A percentile compares a stretch with the other conserved stretches of the same genome.
phyloP scores from a whole-genome alignment of 768 basidiomycete species.

The Leccinellum rugosiceps region DNA sequence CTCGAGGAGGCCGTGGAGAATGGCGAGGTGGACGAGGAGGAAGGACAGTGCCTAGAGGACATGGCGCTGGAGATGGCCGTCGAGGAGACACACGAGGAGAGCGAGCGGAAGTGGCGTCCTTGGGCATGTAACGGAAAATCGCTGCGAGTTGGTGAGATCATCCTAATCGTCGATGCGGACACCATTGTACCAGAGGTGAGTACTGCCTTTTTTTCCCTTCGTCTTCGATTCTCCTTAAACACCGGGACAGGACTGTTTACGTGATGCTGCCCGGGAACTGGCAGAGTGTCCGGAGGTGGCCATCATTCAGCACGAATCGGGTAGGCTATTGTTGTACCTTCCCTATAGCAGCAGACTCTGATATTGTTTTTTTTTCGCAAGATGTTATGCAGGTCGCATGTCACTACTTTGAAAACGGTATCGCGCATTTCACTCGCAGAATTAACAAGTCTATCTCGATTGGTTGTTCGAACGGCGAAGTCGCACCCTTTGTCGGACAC shows the following conservation, averaged over 20 bases:
- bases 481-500: conserved; percentile 78
- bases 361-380: conserved; percentile 20
- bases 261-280: conserved; percentile 86
- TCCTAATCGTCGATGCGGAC: conserved; percentile 85
- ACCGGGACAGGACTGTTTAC: conserved; percentile 69
- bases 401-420: conserved; percentile 90
- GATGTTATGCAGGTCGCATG: conserved; percentile 89
- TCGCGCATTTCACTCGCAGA: conserved; percentile 88
- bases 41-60: conserved; percentile 52
- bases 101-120: conserved; percentile 57
- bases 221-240: not conserved
- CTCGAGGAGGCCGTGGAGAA: conserved; percentile 42
- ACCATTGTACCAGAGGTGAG: conserved; percentile 75
- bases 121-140: conserved; percentile 76
- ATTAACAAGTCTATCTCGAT: conserved; percentile 85
- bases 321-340: conserved; percentile 20
- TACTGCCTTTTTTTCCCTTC: not conserved
- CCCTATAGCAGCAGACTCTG: conserved; percentile 21
- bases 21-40: conserved; percentile 41
- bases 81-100: conserved; percentile 68
- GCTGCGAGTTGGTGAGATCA: conserved; percentile 73
- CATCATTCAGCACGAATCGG: conserved; percentile 90
- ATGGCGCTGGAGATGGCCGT: conserved; percentile 66
- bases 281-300: conserved; percentile 80
- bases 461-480: conserved; percentile 75